phyloP scores from a whole-genome alignment of 2,329 filamentous ascomycete genomes.

The Xylaria sp. region DNA sequence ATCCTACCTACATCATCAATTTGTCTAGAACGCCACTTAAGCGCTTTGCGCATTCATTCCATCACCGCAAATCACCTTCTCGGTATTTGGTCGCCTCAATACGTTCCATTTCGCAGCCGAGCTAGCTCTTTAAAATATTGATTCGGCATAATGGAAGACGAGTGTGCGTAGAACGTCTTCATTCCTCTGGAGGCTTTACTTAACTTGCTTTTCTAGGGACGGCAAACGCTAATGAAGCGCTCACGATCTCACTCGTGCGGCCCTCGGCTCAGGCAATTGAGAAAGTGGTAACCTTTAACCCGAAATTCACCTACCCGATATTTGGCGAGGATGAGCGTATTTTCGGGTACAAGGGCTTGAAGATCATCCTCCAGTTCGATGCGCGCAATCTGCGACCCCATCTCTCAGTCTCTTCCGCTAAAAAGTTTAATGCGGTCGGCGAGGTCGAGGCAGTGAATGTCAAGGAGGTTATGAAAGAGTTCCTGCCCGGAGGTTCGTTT shows the following conservation, averaged over 20 bases:
- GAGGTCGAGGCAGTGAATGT: slow-evolving; percentile 78
- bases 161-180: slow-evolving; percentile 41
- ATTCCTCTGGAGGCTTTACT: slow-evolving; percentile 3
- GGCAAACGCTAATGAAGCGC: slow-evolving; percentile 68
- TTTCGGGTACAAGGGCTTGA: slow-evolving; percentile 86
- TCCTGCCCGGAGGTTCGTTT: slow-evolving; percentile 72
- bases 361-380: slow-evolving; percentile 76
- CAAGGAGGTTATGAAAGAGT: slow-evolving; percentile 69
- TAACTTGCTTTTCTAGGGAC: slow-evolving; percentile 59
- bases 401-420: slow-evolving; percentile 75
- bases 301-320: slow-evolving; percentile 88
- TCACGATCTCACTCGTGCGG: slow-evolving; percentile 63
- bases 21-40: neutral
- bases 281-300: slow-evolving; percentile 77
- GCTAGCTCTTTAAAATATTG: neutral
- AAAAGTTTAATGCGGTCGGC: slow-evolving; percentile 75
- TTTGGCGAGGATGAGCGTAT: slow-evolving; percentile 94
- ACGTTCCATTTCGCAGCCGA: neutral
- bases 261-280: slow-evolving; percentile 56
- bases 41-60: neutral
- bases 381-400: slow-evolving; percentile 81
- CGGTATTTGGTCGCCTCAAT: neutral
- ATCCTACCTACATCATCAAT: slow-evolving; percentile 15
- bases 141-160: slow-evolving; percentile 45
- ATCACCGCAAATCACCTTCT: neutral